Base-by-base conservation (phyloP, 768 basidiomycete species). In the Naganishia randhawae region DNA sequence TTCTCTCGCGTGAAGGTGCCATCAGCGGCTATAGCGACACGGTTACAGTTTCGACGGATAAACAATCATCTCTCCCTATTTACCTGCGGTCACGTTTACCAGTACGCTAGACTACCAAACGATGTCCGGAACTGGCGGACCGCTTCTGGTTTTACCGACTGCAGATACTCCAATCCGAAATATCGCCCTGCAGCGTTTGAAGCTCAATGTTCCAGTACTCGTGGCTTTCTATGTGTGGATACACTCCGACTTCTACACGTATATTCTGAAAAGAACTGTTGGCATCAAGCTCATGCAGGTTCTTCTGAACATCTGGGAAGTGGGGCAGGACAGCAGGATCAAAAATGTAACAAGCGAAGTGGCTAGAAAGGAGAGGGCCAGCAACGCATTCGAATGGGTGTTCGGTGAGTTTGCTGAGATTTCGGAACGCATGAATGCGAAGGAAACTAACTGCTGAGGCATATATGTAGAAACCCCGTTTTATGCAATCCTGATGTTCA, bases 381-480 rank as follows among this genome's bases (percentile, higher is more conserved):
- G 27, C n/a, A 39, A 61, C 35, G 57, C 57, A 8, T 61, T 61
- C 41, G 57, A 61, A 61, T 61, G 57, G 57, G 33, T 61, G n/a
- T 61, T 61, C 41, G 57, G 57, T 61, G 33, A 35, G 57, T 48
- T 39, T 9, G n/a, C 25, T 37, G 19, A 10, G 4, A n/a, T 22
- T 5, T 35, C 51, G 19, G 14, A 19, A 11, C 50, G 8, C 27
- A 25, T 31, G 7, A 31, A 8, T 13, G 51, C 32, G 11, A 31
- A 55, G 35, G 1, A 25, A 39, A 25, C 22, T n/a, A 27, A 48
- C 11, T 29, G 3, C 22, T 25, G 10, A 14, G 19, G 17, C 7
- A 25, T 25, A 2, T 25, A n/a, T 37, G 22, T 27, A 61, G 57
- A 61, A 41, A 61, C 57, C 3, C 57, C 57, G 14, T 41, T 61